Base-by-base conservation (phyloP, 495 filamentous ascomycete genomes). In the Cladorrhinum samala region DNA sequence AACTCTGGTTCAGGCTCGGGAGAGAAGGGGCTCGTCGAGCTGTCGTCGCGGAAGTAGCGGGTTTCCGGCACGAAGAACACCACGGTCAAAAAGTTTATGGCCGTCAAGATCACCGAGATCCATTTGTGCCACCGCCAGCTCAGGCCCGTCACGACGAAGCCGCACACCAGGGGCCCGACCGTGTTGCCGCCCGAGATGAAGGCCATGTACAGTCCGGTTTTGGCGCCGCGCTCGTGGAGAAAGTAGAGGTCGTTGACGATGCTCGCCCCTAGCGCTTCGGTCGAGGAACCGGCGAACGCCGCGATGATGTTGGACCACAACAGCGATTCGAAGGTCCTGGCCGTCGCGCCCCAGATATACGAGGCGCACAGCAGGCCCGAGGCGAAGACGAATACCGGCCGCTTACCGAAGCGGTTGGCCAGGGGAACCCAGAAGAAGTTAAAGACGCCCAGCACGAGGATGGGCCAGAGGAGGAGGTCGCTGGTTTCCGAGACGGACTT, bases 381-480 rank as follows among this genome's bases (percentile, higher is more conserved):
- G 6, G 62, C 56, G 17, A 70, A 48, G 23, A 81, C 62, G 42
- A 80, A 83, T 2, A 81, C 66, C 0, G 79, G 76, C 19, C 80
- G 70, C 27, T 79, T 72, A 19, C 80, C 80, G 45, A 76, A 77
- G 58, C 78, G 80, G 61, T 76, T 72, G 44, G 75, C 71, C 1
- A 83, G 27, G 6, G 80, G 80, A 55, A 82, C 77, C 74, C 79
- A 81, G 25, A 82, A 53, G 49, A 83, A 69, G 54, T 75, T 79
- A 46, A 64, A 70, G 6, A 67, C 45, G n/a, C 66, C 66, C n/a
- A 68, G 58, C 1, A 66, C 62, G 11, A 68, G 54, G 42, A 68
- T 60, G 1, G 66, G 66, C 66, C 66, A 68, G 18, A 68, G 57
- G 24, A 68, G 54, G 17, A 68, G 54, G 11, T 53, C 59, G 48